Evolutionary conservation across 495 filamentous ascomycete genomes (phyloP).

Genomic region (Glonium stellatum): DNA sequence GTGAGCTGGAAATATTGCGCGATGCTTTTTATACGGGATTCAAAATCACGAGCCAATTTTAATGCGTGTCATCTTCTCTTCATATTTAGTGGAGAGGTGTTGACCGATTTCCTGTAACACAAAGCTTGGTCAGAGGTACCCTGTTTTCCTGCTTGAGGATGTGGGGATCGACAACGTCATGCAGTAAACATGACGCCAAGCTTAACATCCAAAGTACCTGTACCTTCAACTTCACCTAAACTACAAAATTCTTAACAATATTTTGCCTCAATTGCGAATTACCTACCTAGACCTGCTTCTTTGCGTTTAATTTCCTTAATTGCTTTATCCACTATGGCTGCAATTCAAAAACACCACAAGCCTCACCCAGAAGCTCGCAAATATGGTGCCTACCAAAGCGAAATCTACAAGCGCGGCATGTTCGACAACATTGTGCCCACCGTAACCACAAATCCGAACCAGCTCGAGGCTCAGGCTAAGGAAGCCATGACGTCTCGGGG

Average conservation of each 20-base stretch:
- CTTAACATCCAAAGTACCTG: neutral
- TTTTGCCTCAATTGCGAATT: neutral
- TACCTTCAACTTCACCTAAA: neutral
- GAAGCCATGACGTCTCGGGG: constrained; percentile 18
- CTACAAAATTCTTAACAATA: neutral
- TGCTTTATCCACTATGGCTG: neutral
- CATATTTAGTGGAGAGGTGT: no score
- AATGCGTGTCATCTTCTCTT: no score
- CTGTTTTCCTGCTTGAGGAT: no score
- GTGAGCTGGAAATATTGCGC: no score
- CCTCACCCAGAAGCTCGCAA: neutral
- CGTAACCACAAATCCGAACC: neutral
- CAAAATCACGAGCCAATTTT: no score
- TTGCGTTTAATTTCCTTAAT: neutral
- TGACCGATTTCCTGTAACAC: no score
- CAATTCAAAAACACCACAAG: neutral
- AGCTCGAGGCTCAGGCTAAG: neutral
- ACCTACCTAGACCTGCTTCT: neutral
- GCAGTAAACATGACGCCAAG: neutral
- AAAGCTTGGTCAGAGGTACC: no score
- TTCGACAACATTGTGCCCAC: neutral
- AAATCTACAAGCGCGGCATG: neutral
- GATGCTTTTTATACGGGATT: no score
- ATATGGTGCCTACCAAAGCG: neutral
- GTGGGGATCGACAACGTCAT: neutral